Evolutionary conservation across 2,329 filamentous ascomycete genomes (phyloP).

Genomic region (Ophiostoma montium): DNA sequence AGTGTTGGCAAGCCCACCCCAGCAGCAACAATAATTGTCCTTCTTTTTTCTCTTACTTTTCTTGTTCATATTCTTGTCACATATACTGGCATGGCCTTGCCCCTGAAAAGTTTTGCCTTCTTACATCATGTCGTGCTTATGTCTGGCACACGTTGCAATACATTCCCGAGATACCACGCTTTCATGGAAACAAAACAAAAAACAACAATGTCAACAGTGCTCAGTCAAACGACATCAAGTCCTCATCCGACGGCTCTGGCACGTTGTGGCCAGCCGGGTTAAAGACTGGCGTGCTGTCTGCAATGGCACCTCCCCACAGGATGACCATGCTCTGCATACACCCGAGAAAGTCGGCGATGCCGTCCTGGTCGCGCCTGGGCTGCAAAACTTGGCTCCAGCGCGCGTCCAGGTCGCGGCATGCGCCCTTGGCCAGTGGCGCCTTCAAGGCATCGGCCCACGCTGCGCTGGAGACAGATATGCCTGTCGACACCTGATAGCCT

Average conservation of each 20-base stretch:
- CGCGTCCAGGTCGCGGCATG: slow-evolving; percentile 7
- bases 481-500: neutral
- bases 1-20: slow-evolving; percentile 16
- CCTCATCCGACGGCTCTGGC: neutral
- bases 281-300: neutral
- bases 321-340: neutral
- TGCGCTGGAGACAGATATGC: slow-evolving; percentile 1
- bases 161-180: neutral
- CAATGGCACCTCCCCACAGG: neutral
- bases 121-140: no score
- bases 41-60: neutral
- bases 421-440: neutral
- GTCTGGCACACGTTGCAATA: no score
- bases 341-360: slow-evolving; percentile 6
- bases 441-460: slow-evolving; percentile 6
- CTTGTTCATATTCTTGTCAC: neutral
- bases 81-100: neutral
- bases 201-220: neutral
- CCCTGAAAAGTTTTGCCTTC: neutral
- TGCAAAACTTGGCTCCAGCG: slow-evolving; percentile 7
- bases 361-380: neutral
- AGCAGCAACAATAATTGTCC: neutral
- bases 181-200: neutral
- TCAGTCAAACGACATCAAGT: slow-evolving; percentile 3
- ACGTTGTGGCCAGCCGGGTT: neutral